A percentile compares a stretch with the other conserved stretches of the same genome.
These are phyloP conservation scores for Aegle marmelos DNA, from an alignment of 345 rosid genomes.

Conservation along the genomic window DNA sequence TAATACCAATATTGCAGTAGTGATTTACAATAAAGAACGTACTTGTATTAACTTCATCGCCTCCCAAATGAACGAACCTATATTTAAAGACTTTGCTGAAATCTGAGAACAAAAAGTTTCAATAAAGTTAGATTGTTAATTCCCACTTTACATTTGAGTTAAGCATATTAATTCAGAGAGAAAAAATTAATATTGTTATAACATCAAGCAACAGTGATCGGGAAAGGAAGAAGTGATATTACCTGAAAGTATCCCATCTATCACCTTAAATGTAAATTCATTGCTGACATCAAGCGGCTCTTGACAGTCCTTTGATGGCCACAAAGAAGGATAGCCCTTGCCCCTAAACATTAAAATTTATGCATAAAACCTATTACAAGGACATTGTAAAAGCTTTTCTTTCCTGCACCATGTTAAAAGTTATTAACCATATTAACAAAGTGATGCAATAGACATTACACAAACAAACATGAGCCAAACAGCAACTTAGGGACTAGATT, in stretches of 20 bases:
- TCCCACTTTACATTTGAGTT: not conserved
- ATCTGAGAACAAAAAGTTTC: slow-evolving; percentile 29
- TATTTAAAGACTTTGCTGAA: slow-evolving; percentile 76
- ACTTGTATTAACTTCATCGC: slow-evolving; percentile 82
- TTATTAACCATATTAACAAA: not conserved
- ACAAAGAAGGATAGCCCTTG: slow-evolving; percentile 58
- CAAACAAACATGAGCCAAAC: not conserved
- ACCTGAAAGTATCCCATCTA: slow-evolving; percentile 84
- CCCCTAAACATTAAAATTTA: slow-evolving; percentile 44
- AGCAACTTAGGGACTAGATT: not conserved
- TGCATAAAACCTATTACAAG: not conserved
- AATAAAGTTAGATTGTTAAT: not conserved
- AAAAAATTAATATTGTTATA: not conserved
- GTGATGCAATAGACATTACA: not conserved
- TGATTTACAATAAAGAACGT: slow-evolving; percentile 17
- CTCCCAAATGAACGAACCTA: slow-evolving; percentile 75
- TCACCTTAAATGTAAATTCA: slow-evolving; percentile 60
- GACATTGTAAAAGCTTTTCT: not conserved
- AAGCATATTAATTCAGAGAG: not conserved
- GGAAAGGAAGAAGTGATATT: not conserved
- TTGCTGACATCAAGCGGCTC: slow-evolving; percentile 75
- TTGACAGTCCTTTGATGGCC: slow-evolving; percentile 72
- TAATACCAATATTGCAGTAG: not conserved
- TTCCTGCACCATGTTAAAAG: not conserved
- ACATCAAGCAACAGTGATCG: not conserved